phyloP scores from a whole-genome alignment of 1,139 yeast genomes.

The Keqinozyma sinolaborantium region DNA sequence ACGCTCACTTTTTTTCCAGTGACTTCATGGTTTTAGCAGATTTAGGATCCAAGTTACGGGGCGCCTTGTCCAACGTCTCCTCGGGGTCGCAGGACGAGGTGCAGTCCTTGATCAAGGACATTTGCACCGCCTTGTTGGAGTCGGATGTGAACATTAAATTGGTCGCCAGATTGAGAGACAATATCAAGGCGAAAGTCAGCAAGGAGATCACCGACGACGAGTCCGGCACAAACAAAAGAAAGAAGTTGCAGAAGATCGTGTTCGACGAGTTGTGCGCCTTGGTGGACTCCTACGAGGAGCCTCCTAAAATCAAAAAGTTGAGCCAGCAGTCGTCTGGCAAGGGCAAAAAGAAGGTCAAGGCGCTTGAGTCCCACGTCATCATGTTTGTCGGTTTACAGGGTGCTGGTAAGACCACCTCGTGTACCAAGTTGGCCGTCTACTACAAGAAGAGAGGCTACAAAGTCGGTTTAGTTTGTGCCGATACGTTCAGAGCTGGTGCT shows the following conservation, averaged over 20 bases:
- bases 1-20: slow-evolving; percentile 3
- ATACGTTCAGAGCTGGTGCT: slow-evolving; percentile 99
- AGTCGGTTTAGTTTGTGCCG: slow-evolving; percentile 97
- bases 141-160: slow-evolving; percentile 87
- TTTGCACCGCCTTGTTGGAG: slow-evolving; percentile 85
- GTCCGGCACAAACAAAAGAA: slow-evolving; percentile 58
- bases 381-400: slow-evolving; percentile 99
- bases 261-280: slow-evolving; percentile 87
- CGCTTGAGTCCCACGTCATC: slow-evolving; percentile 51
- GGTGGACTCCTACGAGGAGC: slow-evolving; percentile 66
- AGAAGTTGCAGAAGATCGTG: slow-evolving; percentile 84
- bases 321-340: slow-evolving; percentile 12
- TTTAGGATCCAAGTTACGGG: slow-evolving; percentile 82
- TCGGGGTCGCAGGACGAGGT: slow-evolving; percentile 41
- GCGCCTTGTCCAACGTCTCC: slow-evolving; percentile 61
- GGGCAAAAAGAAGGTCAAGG: slow-evolving; percentile 21
- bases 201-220: slow-evolving; percentile 49
- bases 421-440: slow-evolving; percentile 94
- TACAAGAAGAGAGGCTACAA: slow-evolving; percentile 92
- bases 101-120: slow-evolving; percentile 69
- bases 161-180: slow-evolving; percentile 74
- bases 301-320: slow-evolving; percentile 82
- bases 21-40: slow-evolving; percentile 85
- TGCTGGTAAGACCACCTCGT: slow-evolving; percentile 97
- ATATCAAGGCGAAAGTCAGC: slow-evolving; percentile 54